A percentile compares a stretch with the other conserved stretches of the same genome.
Evolutionary conservation across 176 grass and related monocot genomes (phyloP).

Genomic region (Paspalum vaginatum): DNA sequence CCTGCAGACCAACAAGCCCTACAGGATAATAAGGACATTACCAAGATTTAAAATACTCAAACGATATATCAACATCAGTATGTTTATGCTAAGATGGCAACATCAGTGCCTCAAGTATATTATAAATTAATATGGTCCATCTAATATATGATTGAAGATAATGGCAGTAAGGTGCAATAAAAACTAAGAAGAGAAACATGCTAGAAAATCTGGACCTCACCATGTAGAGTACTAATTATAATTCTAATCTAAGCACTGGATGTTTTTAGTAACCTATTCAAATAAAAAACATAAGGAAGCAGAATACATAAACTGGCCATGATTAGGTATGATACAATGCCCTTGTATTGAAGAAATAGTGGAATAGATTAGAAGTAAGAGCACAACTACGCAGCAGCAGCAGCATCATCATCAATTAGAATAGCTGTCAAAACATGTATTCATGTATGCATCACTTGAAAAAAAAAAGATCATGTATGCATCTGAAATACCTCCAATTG

Average conservation of each 20-base stretch:
- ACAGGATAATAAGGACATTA: constrained; percentile 34
- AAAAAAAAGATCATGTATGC: background rate
- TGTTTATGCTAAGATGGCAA: background rate
- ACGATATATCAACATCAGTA: background rate
- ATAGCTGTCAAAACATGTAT: background rate
- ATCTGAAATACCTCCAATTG: constrained; percentile 80
- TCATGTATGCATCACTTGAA: background rate
- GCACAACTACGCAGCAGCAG: background rate
- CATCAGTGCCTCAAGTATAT: constrained; percentile 4
- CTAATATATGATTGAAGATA: background rate
- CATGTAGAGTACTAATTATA: background rate
- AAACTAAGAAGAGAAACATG: background rate
- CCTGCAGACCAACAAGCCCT: constrained; percentile 92
- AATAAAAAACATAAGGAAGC: background rate
- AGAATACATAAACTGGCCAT: background rate
- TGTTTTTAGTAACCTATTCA: background rate
- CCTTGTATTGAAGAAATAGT: background rate
- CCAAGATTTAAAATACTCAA: background rate
- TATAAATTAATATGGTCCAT: constrained; percentile 12
- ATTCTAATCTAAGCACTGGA: background rate
- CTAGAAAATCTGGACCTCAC: background rate
- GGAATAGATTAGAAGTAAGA: background rate
- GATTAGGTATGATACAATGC: background rate
- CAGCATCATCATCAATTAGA: too few species aligned
- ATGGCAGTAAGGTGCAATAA: background rate